A percentile compares a stretch with the other conserved stretches of the same genome.
Conservation (phyloP, 208 protist species). For the Entamoeba histolytica region DNA sequence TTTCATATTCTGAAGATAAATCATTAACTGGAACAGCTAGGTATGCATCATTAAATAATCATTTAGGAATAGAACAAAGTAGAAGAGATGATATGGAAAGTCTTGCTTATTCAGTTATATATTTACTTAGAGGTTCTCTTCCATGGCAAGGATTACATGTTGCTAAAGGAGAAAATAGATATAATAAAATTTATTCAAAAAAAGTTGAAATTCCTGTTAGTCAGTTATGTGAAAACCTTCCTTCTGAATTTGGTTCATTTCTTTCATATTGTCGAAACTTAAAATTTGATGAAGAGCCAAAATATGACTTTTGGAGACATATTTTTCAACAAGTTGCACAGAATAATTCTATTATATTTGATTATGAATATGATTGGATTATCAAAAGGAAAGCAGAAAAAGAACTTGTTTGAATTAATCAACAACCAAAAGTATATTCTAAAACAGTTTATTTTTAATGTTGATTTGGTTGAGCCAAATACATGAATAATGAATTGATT, state of each 20-base stretch:
- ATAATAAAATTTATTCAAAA: constrained; percentile 80
- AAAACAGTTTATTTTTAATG: no score
- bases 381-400: background rate
- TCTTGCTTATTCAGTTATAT: constrained; percentile 93
- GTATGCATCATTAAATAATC: constrained; percentile 95
- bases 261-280: constrained; percentile 80
- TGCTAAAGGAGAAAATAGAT: constrained; percentile 88
- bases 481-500: no score
- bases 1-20: constrained; percentile 94
- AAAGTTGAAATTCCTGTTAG: constrained; percentile 85
- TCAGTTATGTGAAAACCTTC: constrained; percentile 59
- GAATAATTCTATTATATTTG: background rate
- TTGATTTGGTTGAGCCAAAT: no score
- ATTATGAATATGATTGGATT: background rate
- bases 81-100: constrained; percentile 88
- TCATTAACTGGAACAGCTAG: constrained; percentile 91
- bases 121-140: constrained; percentile 84
- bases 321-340: constrained; percentile 47
- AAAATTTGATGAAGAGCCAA: constrained; percentile 90
- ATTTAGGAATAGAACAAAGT: constrained; percentile 78
- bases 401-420: no score
- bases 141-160: constrained; percentile 83
- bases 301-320: constrained; percentile 88
- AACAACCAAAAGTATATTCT: no score
- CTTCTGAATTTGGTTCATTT: constrained; percentile 74